These are phyloP conservation scores for Selaginella moellendorffii DNA, from an alignment of 75 land plant species.

Conservation along the genomic window DNA sequence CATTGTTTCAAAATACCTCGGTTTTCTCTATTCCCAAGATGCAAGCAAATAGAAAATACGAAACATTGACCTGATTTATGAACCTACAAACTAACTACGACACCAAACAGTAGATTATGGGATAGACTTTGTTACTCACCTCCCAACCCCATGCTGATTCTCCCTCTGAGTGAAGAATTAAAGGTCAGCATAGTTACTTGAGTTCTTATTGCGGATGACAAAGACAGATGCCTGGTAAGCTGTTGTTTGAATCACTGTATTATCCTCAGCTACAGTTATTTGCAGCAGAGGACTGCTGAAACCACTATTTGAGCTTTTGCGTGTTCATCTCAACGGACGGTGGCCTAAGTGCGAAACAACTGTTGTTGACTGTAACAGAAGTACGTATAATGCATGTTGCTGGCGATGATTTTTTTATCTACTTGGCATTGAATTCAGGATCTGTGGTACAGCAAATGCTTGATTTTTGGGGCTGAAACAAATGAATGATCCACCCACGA, in stretches of 20 bases:
- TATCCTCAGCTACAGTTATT: background rate
- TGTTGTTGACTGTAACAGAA: conserved; percentile 29
- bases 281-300: conserved; percentile 34
- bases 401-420: background rate
- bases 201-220: conserved; percentile 47
- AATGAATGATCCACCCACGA: conserved; percentile 22
- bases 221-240: conserved; percentile 8
- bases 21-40: conserved; percentile 12
- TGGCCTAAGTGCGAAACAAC: conserved; percentile 13
- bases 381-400: conserved; percentile 19
- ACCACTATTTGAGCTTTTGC: conserved; percentile 44
- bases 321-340: conserved; percentile 16
- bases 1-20: conserved; percentile 24
- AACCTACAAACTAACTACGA: no score
- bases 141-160: no score
- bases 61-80: conserved; percentile 8
- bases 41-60: background rate
- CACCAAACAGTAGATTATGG: no score
- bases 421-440: conserved; percentile 17
- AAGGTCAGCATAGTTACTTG: conserved; percentile 34
- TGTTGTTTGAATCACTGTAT: background rate
- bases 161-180: conserved; percentile 19
- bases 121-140: no score
- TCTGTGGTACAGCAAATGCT: conserved; percentile 64
- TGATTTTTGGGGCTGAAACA: conserved; percentile 54